These are phyloP conservation scores for Russula foetens DNA, from an alignment of 768 basidiomycete species.

Conservation along the genomic window DNA sequence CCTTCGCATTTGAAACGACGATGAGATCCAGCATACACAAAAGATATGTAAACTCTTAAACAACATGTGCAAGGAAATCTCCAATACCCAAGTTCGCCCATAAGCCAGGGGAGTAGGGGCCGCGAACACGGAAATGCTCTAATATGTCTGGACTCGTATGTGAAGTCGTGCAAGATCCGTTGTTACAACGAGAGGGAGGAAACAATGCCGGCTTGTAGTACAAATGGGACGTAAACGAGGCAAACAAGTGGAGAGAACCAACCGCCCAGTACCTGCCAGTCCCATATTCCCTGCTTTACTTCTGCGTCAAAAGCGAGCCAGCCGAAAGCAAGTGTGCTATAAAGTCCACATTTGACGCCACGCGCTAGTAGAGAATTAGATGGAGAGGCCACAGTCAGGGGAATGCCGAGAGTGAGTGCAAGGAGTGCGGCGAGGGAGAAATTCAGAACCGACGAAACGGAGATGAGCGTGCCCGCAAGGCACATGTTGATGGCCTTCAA, in stretches of 20 bases:
- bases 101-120: too few species aligned
- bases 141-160: too few species aligned
- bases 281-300: constrained; percentile 47
- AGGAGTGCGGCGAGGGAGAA: constrained; percentile 80
- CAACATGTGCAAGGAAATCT: too few species aligned
- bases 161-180: neutral
- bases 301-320: constrained; percentile 49
- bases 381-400: constrained; percentile 43
- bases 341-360: constrained; percentile 31
- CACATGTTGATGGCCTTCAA: constrained; percentile 75
- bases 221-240: constrained; percentile 66
- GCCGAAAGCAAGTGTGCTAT: constrained; percentile 43
- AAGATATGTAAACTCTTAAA: too few species aligned
- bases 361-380: constrained; percentile 23
- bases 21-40: too few species aligned
- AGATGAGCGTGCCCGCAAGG: constrained; percentile 78
- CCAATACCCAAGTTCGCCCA: too few species aligned
- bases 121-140: too few species aligned
- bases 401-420: constrained; percentile 54
- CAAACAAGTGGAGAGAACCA: constrained; percentile 84
- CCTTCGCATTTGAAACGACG: too few species aligned
- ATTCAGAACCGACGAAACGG: constrained; percentile 81
- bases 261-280: constrained; percentile 71
- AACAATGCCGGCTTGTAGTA: constrained; percentile 61
- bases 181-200: constrained; percentile 26